These are phyloP conservation scores for Podila horticola DNA, from an alignment of 192 early-diverging fungal species.

Conservation along the genomic window DNA sequence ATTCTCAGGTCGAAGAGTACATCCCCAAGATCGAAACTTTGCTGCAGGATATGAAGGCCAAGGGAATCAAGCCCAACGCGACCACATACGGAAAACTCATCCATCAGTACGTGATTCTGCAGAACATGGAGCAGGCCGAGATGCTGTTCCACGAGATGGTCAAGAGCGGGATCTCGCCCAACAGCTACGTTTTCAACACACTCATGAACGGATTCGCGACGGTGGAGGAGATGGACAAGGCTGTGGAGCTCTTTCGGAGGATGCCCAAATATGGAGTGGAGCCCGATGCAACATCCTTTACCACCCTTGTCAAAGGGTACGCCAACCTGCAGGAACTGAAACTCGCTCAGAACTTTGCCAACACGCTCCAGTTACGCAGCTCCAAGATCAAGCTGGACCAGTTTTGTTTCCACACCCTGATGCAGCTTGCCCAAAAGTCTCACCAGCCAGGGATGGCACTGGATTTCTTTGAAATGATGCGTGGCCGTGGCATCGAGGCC, in stretches of 20 bases:
- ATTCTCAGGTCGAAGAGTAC: slow-evolving; percentile 22
- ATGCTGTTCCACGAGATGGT: slow-evolving; percentile 45
- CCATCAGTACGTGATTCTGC: slow-evolving; percentile 40
- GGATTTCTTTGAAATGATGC: slow-evolving; percentile 50
- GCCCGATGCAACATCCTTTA: slow-evolving; percentile 30
- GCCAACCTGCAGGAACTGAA: slow-evolving; percentile 26
- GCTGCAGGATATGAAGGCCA: slow-evolving; percentile 30
- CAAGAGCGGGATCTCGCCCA: slow-evolving; percentile 38
- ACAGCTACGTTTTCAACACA: slow-evolving; percentile 26
- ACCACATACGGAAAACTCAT: slow-evolving; percentile 41
- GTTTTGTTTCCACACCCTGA: slow-evolving; percentile 32
- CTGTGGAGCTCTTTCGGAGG: slow-evolving; percentile 42
- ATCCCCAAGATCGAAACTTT: slow-evolving; percentile 27
- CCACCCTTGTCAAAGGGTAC: slow-evolving; percentile 47
- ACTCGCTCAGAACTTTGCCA: slow-evolving; percentile 33
- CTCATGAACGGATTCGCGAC: slow-evolving; percentile 46
- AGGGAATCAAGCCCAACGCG: slow-evolving; percentile 30
- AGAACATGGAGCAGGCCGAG: slow-evolving; percentile 46
- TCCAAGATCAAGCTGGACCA: slow-evolving; percentile 32
- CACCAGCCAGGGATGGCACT: slow-evolving; percentile 36
- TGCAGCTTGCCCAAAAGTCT: slow-evolving; percentile 49
- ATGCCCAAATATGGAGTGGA: slow-evolving; percentile 50
- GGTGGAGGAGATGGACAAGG: slow-evolving; percentile 49
- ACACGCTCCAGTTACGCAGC: slow-evolving; percentile 28
- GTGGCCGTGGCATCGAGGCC: slow-evolving; percentile 31